These are phyloP conservation scores for Russula sp. DNA, from an alignment of 768 basidiomycete species.

Conservation along the genomic window DNA sequence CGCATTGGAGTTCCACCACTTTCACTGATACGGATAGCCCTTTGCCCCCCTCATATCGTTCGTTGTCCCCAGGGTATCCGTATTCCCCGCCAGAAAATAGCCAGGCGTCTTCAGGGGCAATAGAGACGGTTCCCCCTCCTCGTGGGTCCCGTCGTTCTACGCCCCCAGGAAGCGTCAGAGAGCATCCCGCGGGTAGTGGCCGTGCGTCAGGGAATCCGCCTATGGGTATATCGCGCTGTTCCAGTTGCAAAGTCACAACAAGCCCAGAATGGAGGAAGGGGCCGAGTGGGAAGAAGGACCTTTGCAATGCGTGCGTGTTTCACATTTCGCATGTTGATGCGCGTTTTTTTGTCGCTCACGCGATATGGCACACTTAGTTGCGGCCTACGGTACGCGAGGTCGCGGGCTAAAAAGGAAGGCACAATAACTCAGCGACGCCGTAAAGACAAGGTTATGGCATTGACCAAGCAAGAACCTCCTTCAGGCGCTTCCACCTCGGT, in stretches of 20 bases:
- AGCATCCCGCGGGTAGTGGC: conserved; percentile 37
- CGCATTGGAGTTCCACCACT: conserved; percentile 36
- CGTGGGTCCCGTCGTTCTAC: conserved; percentile 37
- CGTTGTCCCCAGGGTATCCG: conserved; percentile 23
- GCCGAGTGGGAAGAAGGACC: conserved; percentile 82
- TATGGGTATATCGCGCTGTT: conserved; percentile 62
- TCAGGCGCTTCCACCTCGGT: conserved; percentile 26
- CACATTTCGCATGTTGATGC: conserved; percentile 18
- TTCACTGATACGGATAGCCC: conserved; percentile 29
- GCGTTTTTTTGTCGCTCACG: conserved; percentile 18
- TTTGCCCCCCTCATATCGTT: conserved; percentile 21
- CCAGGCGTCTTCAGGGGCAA: conserved; percentile 26
- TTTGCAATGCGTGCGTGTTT: conserved; percentile 80
- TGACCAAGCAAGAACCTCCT: conserved; percentile 24
- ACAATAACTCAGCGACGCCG: conserved; percentile 50
- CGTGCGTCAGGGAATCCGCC: conserved; percentile 59
- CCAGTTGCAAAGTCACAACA: conserved; percentile 71
- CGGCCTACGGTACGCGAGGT: conserved; percentile 79
- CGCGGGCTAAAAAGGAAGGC: conserved; percentile 83
- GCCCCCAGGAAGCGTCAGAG: conserved; percentile 43
- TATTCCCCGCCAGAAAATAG: conserved; percentile 20
- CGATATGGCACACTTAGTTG: conserved; percentile 42
- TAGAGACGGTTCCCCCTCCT: conserved; percentile 49
- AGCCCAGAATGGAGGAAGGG: conserved; percentile 93
- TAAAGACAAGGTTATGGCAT: conserved; percentile 47